These are phyloP conservation scores for Phytophthora hibernalis DNA, from an alignment of 352 stramenopile genomes.

Conservation along the genomic window DNA sequence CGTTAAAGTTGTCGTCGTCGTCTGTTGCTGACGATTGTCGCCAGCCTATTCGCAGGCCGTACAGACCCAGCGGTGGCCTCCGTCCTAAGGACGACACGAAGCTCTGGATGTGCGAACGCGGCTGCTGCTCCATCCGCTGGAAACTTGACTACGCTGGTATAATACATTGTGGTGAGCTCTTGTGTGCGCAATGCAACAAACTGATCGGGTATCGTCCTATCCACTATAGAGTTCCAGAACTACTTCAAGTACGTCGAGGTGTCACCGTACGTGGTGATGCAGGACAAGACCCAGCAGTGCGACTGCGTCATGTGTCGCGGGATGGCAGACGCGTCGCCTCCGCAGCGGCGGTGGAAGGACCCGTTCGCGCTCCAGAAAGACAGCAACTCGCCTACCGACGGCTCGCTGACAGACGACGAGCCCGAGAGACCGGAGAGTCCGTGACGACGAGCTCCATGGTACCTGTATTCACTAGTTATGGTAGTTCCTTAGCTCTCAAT, in stretches of 20 bases:
- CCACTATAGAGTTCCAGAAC: constrained; percentile 57
- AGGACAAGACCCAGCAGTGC: constrained; percentile 60
- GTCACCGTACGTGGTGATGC: constrained; percentile 71
- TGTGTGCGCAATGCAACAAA: constrained; percentile 2
- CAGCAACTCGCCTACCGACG: constrained; percentile 31
- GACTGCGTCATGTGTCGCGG: constrained; percentile 71
- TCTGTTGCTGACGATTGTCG: constrained; percentile 1
- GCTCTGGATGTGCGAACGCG: constrained; percentile 67
- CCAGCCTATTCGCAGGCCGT: constrained; percentile 30
- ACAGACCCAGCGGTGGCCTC: constrained; percentile 20
- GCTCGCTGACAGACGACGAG: constrained; percentile 41
- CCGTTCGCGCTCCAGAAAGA: constrained; percentile 15
- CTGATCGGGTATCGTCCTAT: neutral
- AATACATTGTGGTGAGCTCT: neutral
- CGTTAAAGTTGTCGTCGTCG: constrained; percentile 1
- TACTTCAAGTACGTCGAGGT: constrained; percentile 71
- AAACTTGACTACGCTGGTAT: constrained; percentile 77
- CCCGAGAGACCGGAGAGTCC: constrained; percentile 33
- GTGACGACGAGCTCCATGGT: constrained; percentile 3
- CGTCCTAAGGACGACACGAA: constrained; percentile 37
- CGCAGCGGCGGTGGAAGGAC: constrained; percentile 24
- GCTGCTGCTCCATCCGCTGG: constrained; percentile 77
- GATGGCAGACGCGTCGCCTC: constrained; percentile 24
- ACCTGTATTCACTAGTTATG: constrained; percentile 33
- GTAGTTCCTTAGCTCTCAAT: constrained; percentile 31